Conservation (phyloP, 139 green algal species). For the Chlorella sp. region DNA sequence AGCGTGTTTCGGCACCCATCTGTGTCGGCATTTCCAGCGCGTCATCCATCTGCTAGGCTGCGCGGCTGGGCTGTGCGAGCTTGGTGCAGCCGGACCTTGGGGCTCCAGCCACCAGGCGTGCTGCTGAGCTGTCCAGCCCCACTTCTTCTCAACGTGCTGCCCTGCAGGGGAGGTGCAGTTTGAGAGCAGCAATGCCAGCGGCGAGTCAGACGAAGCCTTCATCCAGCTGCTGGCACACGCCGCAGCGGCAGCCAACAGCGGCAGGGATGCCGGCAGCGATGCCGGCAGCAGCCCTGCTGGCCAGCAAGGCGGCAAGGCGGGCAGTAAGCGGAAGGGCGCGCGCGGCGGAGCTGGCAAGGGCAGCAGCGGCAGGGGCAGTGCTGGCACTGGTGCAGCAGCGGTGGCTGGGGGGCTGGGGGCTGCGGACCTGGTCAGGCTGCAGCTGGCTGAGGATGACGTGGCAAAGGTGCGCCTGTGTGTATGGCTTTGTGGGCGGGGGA, state of each 20-base stretch:
- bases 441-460: conserved; percentile 48
- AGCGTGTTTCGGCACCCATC: too few relatives aligned
- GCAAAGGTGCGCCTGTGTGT: conserved; percentile 59
- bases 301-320: neutral
- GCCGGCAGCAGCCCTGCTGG: neutral
- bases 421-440: neutral
- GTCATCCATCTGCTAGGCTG: too few relatives aligned
- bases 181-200: conserved; percentile 34
- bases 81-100: too few relatives aligned
- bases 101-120: too few relatives aligned
- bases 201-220: conserved; percentile 48
- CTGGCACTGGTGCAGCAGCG: neutral
- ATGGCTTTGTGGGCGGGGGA: too few relatives aligned
- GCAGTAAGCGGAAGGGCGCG: neutral
- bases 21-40: too few relatives aligned
- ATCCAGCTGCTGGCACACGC: conserved; percentile 40
- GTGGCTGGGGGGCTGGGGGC: neutral
- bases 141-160: too few relatives aligned
- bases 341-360: too few relatives aligned
- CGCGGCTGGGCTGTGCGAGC: too few relatives aligned
- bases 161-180: conserved; percentile 46
- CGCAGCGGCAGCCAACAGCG: neutral
- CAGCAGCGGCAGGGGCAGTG: neutral
- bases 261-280: neutral
- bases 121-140: too few relatives aligned